Evolutionary conservation across 495 filamentous ascomycete species (phyloP).

Genomic region (Aspergillus bertholletiae): DNA sequence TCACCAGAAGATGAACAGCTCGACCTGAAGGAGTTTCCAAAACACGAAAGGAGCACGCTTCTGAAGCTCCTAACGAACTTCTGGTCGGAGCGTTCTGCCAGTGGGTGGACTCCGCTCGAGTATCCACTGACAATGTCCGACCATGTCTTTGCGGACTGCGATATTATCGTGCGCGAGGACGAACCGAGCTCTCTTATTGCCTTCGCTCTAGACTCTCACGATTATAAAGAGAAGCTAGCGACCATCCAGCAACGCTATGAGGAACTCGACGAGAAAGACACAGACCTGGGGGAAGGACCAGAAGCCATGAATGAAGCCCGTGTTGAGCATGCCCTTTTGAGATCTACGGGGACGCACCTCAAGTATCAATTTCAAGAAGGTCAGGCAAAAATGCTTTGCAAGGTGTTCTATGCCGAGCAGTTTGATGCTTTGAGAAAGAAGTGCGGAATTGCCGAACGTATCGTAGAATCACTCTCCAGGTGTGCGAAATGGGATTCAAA

Average conservation of each 20-base stretch:
- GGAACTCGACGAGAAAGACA: constrained; percentile 27
- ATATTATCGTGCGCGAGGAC: constrained; percentile 95
- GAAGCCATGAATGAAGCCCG: constrained; percentile 49
- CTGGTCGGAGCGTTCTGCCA: constrained; percentile 96
- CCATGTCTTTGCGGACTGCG: constrained; percentile 96
- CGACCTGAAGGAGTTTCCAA: constrained; percentile 72
- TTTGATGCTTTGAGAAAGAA: constrained; percentile 93
- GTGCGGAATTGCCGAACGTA: constrained; percentile 88
- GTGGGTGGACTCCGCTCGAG: constrained; percentile 90
- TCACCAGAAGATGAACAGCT: constrained; percentile 53
- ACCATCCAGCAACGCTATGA: constrained; percentile 62
- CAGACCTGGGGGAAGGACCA: constrained; percentile 17
- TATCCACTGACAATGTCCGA: constrained; percentile 86
- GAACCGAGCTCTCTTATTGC: constrained; percentile 96
- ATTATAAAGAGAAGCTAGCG: constrained; percentile 77
- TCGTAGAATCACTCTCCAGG: constrained; percentile 89
- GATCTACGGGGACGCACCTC: constrained; percentile 82
- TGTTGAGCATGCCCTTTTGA: constrained; percentile 72
- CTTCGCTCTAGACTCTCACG: constrained; percentile 78
- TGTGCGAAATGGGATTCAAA: constrained; percentile 98
- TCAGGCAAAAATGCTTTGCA: constrained; percentile 90
- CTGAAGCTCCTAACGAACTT: constrained; percentile 95
- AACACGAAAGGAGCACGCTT: constrained; percentile 84
- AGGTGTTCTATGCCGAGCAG: constrained; percentile 96
- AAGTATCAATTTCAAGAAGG: constrained; percentile 93